These are phyloP conservation scores for Aspergillus clavatus DNA, from an alignment of 2,329 filamentous ascomycete species.

Conservation along the genomic window DNA sequence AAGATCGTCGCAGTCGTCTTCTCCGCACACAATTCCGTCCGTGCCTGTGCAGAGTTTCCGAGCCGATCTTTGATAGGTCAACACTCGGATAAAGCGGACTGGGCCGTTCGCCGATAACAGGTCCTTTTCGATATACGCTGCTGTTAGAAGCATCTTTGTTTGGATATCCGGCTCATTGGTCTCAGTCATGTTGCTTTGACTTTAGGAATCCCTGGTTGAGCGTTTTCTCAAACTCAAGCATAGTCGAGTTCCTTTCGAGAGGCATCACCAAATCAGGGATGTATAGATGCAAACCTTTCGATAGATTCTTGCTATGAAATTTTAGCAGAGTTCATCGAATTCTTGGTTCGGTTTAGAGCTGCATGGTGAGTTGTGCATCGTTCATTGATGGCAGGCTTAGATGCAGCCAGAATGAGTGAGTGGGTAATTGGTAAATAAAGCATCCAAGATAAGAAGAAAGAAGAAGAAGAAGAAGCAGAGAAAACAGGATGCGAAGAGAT, in stretches of 20 bases:
- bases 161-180: not conserved
- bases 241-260: too few species aligned
- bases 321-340: not conserved
- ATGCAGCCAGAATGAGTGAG: not conserved
- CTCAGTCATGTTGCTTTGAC: not conserved
- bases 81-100: not conserved
- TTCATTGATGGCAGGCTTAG: not conserved
- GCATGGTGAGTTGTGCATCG: not conserved
- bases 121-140: too few species aligned
- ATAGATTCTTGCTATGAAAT: too few species aligned
- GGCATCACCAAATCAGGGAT: too few species aligned
- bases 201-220: too few species aligned
- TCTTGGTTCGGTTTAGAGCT: not conserved
- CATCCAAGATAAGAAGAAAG: too few species aligned
- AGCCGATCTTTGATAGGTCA: not conserved
- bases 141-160: not conserved
- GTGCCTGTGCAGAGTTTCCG: not conserved
- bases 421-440: not conserved
- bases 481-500: too few species aligned
- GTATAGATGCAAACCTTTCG: too few species aligned
- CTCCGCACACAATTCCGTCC: not conserved
- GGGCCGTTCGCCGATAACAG: not conserved
- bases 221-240: too few species aligned
- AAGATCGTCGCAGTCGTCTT: not conserved
- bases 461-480: not conserved